Percentiles rank a stretch among this genome's conserved stretches.
phyloP scores from a whole-genome alignment of 2,329 filamentous ascomycete genomes.

The Myriosclerotinia scirpicola region DNA sequence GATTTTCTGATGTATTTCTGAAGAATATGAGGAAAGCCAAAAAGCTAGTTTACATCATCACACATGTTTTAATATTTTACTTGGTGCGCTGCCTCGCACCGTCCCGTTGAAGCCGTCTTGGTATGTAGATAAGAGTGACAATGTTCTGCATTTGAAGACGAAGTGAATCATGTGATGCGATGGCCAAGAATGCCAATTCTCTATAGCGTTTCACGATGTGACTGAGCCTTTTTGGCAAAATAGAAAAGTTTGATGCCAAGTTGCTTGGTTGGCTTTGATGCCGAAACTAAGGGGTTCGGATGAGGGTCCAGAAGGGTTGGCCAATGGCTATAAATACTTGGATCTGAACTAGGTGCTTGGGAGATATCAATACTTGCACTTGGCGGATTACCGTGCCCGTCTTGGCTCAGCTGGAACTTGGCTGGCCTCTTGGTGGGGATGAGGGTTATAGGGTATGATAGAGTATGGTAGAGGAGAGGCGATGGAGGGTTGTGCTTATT shows the following conservation, averaged over 20 bases:
- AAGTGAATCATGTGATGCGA: background rate
- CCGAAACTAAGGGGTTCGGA: background rate
- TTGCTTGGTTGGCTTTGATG: slow-evolving; percentile 4
- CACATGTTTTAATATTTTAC: background rate
- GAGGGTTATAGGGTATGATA: too few relatives aligned
- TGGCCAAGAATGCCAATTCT: slow-evolving; percentile 21
- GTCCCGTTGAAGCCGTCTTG: slow-evolving; percentile 11
- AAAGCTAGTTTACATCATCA: slow-evolving; percentile 16
- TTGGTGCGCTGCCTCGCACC: background rate
- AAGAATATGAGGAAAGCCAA: slow-evolving; percentile 14
- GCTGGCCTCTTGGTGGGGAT: too few relatives aligned
- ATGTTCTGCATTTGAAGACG: background rate
- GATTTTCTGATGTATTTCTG: slow-evolving; percentile 32
- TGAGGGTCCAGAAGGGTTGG: background rate
- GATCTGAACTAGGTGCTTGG: background rate
- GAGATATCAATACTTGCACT: background rate
- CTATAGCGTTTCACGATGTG: slow-evolving; percentile 13
- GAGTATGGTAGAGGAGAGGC: background rate
- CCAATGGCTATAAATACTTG: background rate
- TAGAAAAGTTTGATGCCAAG: slow-evolving; percentile 14
- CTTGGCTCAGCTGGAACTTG: background rate
- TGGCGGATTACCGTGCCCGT: slow-evolving; percentile 3
- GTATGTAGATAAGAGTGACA: slow-evolving; percentile 10
- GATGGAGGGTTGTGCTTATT: too few relatives aligned
- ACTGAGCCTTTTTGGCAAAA: background rate